Evolutionary conservation across 768 basidiomycete genomes (phyloP), one percentile per base, ranked within the genome.

Genomic region (Candolleomyces aberdarensis): DNA sequence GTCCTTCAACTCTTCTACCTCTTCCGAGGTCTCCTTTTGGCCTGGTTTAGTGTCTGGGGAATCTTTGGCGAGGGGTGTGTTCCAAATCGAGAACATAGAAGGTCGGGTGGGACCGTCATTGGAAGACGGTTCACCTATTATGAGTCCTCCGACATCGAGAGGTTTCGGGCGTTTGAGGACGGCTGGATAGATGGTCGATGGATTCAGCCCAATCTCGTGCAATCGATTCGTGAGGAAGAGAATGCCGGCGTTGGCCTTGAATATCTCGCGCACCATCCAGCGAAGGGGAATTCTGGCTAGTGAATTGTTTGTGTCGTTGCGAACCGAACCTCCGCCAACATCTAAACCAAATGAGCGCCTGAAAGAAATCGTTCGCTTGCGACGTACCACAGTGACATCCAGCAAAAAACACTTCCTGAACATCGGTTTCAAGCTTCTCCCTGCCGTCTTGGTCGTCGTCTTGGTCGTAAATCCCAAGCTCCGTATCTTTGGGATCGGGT

Each of bases 221-320:
- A 87, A 73, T 19, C 72, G 74, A 19, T 77, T 74, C 1, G 75
- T 63, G 19, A 80, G 71, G 73, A 89, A 89, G 66, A 86, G 73
- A 62, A 89, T 85, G 0, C 87, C 87, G 1, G 78, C 77, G 3
- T 84, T 67, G 7, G 80, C 68, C 52, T 75, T 75, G 77, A 89
- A 85, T 62, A 80, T 83, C 67, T 90, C 81, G 44, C 88, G 82
- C 59, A 90, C 75, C 87, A 90, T 89, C 88, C 88, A 86, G 0
- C 82, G 76, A 3, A 87, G 74, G 0, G 84, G 72, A 31, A 85
- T 81, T 39, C 81, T 78, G 3, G 84, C 79, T 1, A 87, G 76
- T 10, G 71, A 73, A 46, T 79, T 68, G 2, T 64, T 65, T 0
- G 72, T 74, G 1, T 71, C 75, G 62, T 85, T 82, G 14, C 64